phyloP scores from a whole-genome alignment of 163 green algal genomes.

The Scenedesmus sp. region DNA sequence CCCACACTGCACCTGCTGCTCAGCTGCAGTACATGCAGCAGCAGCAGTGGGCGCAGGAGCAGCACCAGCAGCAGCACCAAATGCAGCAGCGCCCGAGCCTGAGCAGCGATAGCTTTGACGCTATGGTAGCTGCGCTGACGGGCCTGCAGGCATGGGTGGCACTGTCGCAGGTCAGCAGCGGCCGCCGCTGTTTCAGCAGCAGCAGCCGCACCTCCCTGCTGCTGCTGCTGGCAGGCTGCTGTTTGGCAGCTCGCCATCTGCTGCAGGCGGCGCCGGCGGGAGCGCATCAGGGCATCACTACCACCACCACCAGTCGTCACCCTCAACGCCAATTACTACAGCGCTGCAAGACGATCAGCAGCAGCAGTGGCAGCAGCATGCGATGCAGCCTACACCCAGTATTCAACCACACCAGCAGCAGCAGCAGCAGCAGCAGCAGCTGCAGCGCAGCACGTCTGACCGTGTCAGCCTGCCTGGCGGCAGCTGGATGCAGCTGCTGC shows the following conservation, averaged over 20 bases:
- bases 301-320: background rate
- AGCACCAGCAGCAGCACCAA: background rate
- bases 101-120: constrained; percentile 25
- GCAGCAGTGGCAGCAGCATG: background rate
- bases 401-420: background rate
- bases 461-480: too few species aligned
- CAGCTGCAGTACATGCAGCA: constrained; percentile 16
- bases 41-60: background rate
- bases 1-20: background rate
- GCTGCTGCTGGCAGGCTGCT: background rate
- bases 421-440: background rate
- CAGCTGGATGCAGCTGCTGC: background rate
- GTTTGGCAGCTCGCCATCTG: background rate
- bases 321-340: background rate
- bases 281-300: background rate
- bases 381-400: background rate
- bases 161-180: background rate
- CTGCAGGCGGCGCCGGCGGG: background rate
- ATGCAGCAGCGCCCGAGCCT: background rate
- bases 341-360: background rate
- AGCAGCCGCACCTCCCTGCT: constrained; percentile 12
- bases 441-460: background rate
- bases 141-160: background rate
- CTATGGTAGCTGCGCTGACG: background rate
- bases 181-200: background rate